phyloP scores from a whole-genome alignment of 148 eudicot genomes.

The Vaccinium darrowii region DNA sequence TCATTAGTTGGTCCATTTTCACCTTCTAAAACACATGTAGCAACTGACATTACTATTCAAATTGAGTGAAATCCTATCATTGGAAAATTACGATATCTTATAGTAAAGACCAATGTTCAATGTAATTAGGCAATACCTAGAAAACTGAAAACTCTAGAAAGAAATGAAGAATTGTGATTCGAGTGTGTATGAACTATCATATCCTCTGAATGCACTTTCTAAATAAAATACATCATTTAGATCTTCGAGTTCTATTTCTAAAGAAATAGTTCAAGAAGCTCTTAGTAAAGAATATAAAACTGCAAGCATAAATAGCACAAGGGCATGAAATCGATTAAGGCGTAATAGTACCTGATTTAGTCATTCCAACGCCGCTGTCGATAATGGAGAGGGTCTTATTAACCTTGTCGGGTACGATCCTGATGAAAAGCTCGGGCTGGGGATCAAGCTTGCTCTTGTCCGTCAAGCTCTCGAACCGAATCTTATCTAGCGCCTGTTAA shows the following conservation, averaged over 20 bases:
- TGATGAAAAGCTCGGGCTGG: slow-evolving; percentile 6
- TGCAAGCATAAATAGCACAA: too few relatives aligned
- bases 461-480: slow-evolving; percentile 8
- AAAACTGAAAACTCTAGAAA: neutral
- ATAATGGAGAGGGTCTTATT: slow-evolving; percentile 12
- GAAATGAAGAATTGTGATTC: neutral
- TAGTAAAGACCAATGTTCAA: too few relatives aligned
- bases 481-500: slow-evolving; percentile 6
- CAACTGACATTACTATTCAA: too few relatives aligned
- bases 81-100: neutral
- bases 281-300: too few relatives aligned
- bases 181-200: neutral
- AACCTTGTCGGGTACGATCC: slow-evolving; percentile 8
- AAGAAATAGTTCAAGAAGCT: neutral
- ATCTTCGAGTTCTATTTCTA: neutral
- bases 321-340: neutral
- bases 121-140: neutral
- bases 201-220: neutral
- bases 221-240: neutral
- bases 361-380: slow-evolving; percentile 15
- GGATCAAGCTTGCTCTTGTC: slow-evolving; percentile 13
- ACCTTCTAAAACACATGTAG: too few relatives aligned
- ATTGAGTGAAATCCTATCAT: neutral
- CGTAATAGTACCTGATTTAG: neutral
- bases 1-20: neutral